These are phyloP conservation scores for Talaromyces sp. DNA, from an alignment of 2,329 filamentous ascomycete species.

Conservation along the genomic window DNA sequence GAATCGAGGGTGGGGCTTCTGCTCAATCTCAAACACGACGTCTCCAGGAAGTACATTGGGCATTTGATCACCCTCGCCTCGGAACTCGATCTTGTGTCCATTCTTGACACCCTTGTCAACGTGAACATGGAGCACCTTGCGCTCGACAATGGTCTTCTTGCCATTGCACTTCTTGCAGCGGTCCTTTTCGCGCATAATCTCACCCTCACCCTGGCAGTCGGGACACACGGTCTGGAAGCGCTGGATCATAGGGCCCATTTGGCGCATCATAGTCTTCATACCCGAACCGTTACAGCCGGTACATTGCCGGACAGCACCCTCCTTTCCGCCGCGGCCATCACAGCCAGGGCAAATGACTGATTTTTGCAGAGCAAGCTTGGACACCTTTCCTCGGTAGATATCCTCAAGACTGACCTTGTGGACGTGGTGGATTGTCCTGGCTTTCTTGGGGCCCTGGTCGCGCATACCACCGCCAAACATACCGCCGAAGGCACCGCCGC, in stretches of 20 bases:
- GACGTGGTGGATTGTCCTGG: constrained; percentile 93
- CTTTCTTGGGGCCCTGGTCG: constrained; percentile 78
- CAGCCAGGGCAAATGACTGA: constrained; percentile 96
- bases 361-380: constrained; percentile 93
- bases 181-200: constrained; percentile 94
- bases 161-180: constrained; percentile 93
- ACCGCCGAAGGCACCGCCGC: constrained; percentile 65
- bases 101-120: constrained; percentile 91
- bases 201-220: constrained; percentile 95
- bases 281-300: constrained; percentile 84
- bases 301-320: constrained; percentile 94
- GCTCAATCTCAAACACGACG: constrained; percentile 97
- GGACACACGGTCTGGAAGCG: constrained; percentile 99
- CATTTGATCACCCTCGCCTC: constrained; percentile 91
- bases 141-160: constrained; percentile 97
- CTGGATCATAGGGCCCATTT: constrained; percentile 99
- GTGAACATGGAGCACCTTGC: constrained; percentile 97
- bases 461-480: constrained; percentile 77
- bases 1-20: constrained; percentile 96
- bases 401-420: constrained; percentile 98
- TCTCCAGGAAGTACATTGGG: constrained; percentile 91
- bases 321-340: constrained; percentile 90
- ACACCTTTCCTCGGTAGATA: constrained; percentile 96
- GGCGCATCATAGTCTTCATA: constrained; percentile 99
- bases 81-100: constrained; percentile 95